Base-by-base conservation (phyloP, 208 protist genomes). In the Tritrichomonas musculus region DNA sequence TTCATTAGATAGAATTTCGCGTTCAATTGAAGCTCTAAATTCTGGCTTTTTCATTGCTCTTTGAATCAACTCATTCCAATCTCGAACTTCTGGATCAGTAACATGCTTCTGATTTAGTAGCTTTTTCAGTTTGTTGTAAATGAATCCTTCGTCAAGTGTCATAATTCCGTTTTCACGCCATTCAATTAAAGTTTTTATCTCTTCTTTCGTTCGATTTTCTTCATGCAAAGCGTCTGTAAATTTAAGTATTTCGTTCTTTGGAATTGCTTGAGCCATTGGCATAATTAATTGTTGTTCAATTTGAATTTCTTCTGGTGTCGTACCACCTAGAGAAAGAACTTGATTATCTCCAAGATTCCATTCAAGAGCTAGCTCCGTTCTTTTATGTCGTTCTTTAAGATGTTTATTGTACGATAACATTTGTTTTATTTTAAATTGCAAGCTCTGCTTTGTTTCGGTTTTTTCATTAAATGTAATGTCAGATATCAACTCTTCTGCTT, bases 401-500 rank as follows among this genome's bases (percentile, higher is more conserved):
- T 88, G 77, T 17, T 14, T 47, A 39, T 88, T 88, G 47, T 88
- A 88, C 3, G 20, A 8, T 27, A 3, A 17, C 0, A 88, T 3
- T 8, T 88, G 44, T 0, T n/a, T 36, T 2, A 88, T 33, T 20
- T 88, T 88, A 36, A 27, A 55, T n/a, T 55, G 2, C 14, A 88
- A 57, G 30, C 27, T 20, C 25, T 82, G 33, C 14, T 47, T 82
- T 50, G 73, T 82, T 9, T 88, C 77, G 13, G 41, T 53, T 20
- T 88, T 57, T 22, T 88, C 25, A 20, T n/a, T 60, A 36, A 88
- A 88, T 53, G 44, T 36, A 17, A 88, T 60, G 11, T 57, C 14
- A 39, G 77, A 53, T 27, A 88, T 49, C 13, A 88, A 4, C 20
- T 88, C 77, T 88, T 88, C 77, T 33, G 77, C 77, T n/a, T 88